Evolutionary conservation across 2,329 filamentous ascomycete species (phyloP).

Genomic region (Aspergillus persii): DNA sequence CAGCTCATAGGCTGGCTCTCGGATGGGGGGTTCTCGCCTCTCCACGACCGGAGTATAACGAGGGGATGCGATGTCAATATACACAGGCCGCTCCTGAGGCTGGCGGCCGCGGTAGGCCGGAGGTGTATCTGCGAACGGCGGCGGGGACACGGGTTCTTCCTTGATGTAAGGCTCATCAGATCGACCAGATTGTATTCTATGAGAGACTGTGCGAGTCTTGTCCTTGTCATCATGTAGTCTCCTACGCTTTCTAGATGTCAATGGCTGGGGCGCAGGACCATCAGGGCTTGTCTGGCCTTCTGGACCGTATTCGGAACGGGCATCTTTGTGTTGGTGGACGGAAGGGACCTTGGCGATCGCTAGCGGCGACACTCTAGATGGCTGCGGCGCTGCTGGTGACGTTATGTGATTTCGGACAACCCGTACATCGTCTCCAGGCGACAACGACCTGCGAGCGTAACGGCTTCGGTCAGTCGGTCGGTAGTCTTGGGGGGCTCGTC

Average conservation of each 20-base stretch:
- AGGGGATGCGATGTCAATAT: slow-evolving; percentile 47
- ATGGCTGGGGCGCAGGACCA: slow-evolving; percentile 35
- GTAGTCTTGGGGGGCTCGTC: slow-evolving; percentile 37
- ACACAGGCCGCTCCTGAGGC: slow-evolving; percentile 45
- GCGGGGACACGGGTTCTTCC: slow-evolving; percentile 61
- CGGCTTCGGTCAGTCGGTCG: slow-evolving; percentile 40
- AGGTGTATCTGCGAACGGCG: slow-evolving; percentile 50
- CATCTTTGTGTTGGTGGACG: slow-evolving; percentile 56
- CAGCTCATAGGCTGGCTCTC: slow-evolving; percentile 34
- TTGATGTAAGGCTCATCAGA: slow-evolving; percentile 57
- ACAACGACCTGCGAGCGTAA: slow-evolving; percentile 38
- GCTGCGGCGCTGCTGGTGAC: slow-evolving; percentile 71
- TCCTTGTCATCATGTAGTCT: slow-evolving; percentile 43
- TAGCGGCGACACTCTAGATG: slow-evolving; percentile 64
- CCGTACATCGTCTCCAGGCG: slow-evolving; percentile 52
- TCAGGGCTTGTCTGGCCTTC: slow-evolving; percentile 45
- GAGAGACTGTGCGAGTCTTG: slow-evolving; percentile 30
- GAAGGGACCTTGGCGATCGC: slow-evolving; percentile 52
- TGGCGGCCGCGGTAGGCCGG: slow-evolving; percentile 35
- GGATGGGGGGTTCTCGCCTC: slow-evolving; percentile 29
- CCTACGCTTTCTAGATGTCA: slow-evolving; percentile 53
- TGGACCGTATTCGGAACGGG: slow-evolving; percentile 36
- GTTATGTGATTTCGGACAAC: slow-evolving; percentile 72
- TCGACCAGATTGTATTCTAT: slow-evolving; percentile 33
- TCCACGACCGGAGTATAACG: slow-evolving; percentile 37